A percentile compares a stretch with the other conserved stretches of the same genome.
These are phyloP conservation scores for Medicago truncatula DNA, from an alignment of 306 rosid genomes.

Conservation along the genomic window DNA sequence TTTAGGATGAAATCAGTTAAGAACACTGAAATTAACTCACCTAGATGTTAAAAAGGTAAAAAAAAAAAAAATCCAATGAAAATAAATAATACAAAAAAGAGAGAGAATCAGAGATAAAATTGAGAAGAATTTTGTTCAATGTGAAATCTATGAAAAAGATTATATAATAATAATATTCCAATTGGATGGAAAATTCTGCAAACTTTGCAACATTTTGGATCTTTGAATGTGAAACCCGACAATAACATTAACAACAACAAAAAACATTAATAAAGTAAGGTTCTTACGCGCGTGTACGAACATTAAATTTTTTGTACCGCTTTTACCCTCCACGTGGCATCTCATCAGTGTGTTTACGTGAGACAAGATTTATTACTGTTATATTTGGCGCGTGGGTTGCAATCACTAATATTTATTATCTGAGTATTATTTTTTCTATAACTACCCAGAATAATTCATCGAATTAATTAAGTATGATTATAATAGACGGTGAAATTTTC, in stretches of 20 bases:
- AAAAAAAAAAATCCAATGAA: background rate
- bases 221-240: conserved; percentile 66
- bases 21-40: conserved; percentile 47
- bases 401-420: background rate
- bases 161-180: conserved; percentile 28
- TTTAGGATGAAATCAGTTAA: conserved; percentile 44
- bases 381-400: conserved; percentile 46
- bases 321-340: conserved; percentile 60
- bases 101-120: conserved; percentile 44
- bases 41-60: conserved; percentile 39
- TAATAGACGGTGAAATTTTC: too few relatives aligned
- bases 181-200: conserved; percentile 43
- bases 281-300: conserved; percentile 82
- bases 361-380: conserved; percentile 28
- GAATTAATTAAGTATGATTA: too few relatives aligned
- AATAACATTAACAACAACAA: conserved; percentile 34
- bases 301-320: conserved; percentile 51
- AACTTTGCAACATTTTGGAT: conserved; percentile 57
- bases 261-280: conserved; percentile 42
- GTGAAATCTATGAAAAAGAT: conserved; percentile 47
- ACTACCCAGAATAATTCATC: too few relatives aligned
- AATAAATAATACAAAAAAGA: background rate
- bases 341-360: conserved; percentile 25
- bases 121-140: conserved; percentile 48
- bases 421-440: too few relatives aligned